phyloP scores from a whole-genome alignment of 371 early-diverging fungal species.

The Blastocladiella emersonii region DNA sequence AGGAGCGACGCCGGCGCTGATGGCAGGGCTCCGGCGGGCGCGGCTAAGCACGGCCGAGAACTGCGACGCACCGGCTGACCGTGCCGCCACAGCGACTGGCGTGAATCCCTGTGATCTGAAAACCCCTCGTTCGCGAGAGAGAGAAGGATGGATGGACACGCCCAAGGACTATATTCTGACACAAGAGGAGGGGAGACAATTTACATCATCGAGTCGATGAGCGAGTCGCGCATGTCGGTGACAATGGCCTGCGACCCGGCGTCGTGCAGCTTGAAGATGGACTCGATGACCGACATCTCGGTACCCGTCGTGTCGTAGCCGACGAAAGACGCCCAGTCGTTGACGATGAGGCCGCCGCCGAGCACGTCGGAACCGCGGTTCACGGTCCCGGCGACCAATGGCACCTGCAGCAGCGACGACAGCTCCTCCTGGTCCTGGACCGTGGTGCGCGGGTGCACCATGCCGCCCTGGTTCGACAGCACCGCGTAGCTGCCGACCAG shows the following conservation, averaged over 20 bases:
- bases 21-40: no score
- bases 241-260: slow-evolving; percentile 80
- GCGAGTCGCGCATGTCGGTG: slow-evolving; percentile 80
- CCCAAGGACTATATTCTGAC: no score
- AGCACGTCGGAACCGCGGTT: slow-evolving; percentile 98
- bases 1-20: no score
- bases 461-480: slow-evolving; percentile 96
- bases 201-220: slow-evolving; percentile 52
- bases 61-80: no score
- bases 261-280: slow-evolving; percentile 93
- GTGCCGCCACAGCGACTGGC: no score
- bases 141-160: no score
- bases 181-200: no score
- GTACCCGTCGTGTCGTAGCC: slow-evolving; percentile 96
- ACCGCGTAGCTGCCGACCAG: slow-evolving; percentile 98
- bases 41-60: no score
- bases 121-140: no score
- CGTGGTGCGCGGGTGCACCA: slow-evolving; percentile 94
- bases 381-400: slow-evolving; percentile 97
- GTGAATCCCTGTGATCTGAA: no score
- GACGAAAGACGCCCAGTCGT: slow-evolving; percentile 98
- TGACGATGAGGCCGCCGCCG: slow-evolving; percentile 97
- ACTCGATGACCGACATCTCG: slow-evolving; percentile 96
- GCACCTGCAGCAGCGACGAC: slow-evolving; percentile 92
- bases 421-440: slow-evolving; percentile 97